phyloP scores from a whole-genome alignment of 805 yeast species.

The Pichia gijzeniarum region DNA sequence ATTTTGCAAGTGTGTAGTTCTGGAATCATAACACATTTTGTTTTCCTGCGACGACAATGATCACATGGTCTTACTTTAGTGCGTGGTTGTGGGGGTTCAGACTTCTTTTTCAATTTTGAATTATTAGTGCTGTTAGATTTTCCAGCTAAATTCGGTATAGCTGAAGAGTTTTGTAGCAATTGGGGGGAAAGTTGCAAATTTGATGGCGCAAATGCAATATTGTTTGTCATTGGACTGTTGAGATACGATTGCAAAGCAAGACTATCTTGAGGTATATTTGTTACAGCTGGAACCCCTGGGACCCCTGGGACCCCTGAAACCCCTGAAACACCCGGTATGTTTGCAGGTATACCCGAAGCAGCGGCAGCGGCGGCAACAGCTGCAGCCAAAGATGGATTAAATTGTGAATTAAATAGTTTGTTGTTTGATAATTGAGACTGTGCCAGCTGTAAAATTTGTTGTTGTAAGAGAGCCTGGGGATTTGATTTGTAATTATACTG shows the following conservation, averaged over 20 bases:
- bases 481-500: neutral
- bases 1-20: constrained; percentile 60
- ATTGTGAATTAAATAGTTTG: neutral
- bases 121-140: neutral
- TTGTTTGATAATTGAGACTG: constrained; percentile 6
- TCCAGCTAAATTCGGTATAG: neutral
- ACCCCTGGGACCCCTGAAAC: neutral
- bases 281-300: neutral
- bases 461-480: constrained; percentile 7
- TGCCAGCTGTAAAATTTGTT: constrained; percentile 11
- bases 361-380: constrained; percentile 1
- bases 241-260: neutral
- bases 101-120: constrained; percentile 8
- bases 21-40: constrained; percentile 67
- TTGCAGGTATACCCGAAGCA: neutral
- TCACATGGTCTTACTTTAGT: constrained; percentile 64
- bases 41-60: constrained; percentile 74
- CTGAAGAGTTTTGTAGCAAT: neutral
- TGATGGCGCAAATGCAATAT: neutral
- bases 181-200: neutral
- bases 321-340: too few species aligned
- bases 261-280: neutral
- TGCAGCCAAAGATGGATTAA: constrained; percentile 5
- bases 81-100: constrained; percentile 34
- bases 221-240: neutral